These are phyloP conservation scores for Candida tammaniensis DNA, from an alignment of 805 yeast genomes.

Conservation along the genomic window DNA sequence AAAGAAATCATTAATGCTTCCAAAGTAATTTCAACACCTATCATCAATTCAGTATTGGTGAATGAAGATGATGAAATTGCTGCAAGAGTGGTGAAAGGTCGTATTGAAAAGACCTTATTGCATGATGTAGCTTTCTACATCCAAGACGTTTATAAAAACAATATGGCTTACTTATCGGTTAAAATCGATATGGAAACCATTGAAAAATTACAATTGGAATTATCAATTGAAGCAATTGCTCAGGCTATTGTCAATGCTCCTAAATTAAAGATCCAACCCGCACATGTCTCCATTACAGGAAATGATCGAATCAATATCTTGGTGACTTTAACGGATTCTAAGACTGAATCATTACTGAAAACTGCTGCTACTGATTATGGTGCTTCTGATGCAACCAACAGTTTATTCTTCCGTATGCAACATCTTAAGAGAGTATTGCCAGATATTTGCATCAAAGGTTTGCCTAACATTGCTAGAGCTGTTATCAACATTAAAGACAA, in stretches of 20 bases:
- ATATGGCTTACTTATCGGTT: conserved; percentile 73
- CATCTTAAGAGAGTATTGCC: conserved; percentile 83
- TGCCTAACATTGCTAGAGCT: conserved; percentile 89
- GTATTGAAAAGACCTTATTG: conserved; percentile 87
- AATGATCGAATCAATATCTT: conserved; percentile 64
- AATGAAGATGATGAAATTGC: conserved; percentile 95
- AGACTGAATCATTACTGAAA: conserved; percentile 37
- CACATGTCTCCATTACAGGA: conserved; percentile 68
- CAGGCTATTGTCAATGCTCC: conserved; percentile 81
- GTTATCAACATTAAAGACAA: conserved; percentile 90
- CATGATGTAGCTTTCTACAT: conserved; percentile 85
- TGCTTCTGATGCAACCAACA: conserved; percentile 32
- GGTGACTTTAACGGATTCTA: conserved; percentile 43
- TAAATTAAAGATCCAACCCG: conserved; percentile 75
- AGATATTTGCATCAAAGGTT: conserved; percentile 86
- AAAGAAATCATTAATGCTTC: conserved; percentile 98
- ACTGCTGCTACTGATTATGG: conserved; percentile 31
- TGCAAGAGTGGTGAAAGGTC: conserved; percentile 96
- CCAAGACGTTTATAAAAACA: conserved; percentile 88
- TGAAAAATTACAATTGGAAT: conserved; percentile 84
- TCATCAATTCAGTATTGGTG: conserved; percentile 89
- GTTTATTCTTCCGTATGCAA: conserved; percentile 85
- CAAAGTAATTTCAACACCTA: conserved; percentile 91
- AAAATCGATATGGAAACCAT: conserved; percentile 81
- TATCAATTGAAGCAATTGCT: conserved; percentile 83